These are phyloP conservation scores for Stenocarpella maydis DNA, from an alignment of 2,329 filamentous ascomycete species.

Conservation along the genomic window DNA sequence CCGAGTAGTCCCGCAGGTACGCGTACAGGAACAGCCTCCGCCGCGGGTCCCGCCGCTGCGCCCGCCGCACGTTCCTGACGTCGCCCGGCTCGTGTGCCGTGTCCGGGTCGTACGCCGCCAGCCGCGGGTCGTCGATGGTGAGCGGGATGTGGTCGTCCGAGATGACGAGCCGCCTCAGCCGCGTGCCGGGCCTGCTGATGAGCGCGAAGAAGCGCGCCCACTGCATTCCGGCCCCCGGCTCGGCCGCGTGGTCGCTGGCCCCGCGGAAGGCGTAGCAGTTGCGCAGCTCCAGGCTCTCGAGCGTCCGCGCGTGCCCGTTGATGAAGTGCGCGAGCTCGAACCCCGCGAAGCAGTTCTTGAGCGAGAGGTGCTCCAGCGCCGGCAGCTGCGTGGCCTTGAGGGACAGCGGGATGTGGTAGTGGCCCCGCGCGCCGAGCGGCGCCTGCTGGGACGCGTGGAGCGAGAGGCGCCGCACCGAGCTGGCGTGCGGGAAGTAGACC, in stretches of 20 bases:
- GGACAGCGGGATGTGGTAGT: slow-evolving; percentile 34
- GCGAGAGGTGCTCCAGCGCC: slow-evolving; percentile 26
- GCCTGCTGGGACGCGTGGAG: slow-evolving; percentile 33
- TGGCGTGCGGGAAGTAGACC: slow-evolving; percentile 32
- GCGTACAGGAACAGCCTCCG: slow-evolving; percentile 32
- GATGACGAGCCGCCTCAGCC: slow-evolving; percentile 17
- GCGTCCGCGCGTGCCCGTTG: slow-evolving; percentile 28
- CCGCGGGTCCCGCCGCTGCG: slow-evolving; percentile 27
- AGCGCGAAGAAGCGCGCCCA: slow-evolving; percentile 32
- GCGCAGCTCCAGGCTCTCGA: slow-evolving; percentile 29
- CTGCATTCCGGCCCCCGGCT: slow-evolving; percentile 28
- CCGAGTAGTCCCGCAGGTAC: slow-evolving; percentile 33
- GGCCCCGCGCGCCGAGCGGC: slow-evolving; percentile 30
- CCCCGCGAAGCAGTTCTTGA: slow-evolving; percentile 35
- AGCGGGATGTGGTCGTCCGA: slow-evolving; percentile 32
- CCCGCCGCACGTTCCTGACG: slow-evolving; percentile 32
- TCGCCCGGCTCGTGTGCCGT: slow-evolving; percentile 33
- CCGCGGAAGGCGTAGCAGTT: slow-evolving; percentile 35
- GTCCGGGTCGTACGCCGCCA: slow-evolving; percentile 25
- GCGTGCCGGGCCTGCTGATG: slow-evolving; percentile 27
- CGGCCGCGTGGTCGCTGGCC: slow-evolving; percentile 13
- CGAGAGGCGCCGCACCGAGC: slow-evolving; percentile 28
- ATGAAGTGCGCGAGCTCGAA: slow-evolving; percentile 36
- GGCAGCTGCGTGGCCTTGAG: slow-evolving; percentile 35
- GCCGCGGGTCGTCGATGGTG: slow-evolving; percentile 29